A percentile compares a stretch with the other conserved stretches of the same genome.
Conservation (phyloP, 2,329 filamentous ascomycete species). For the Fusarium paranaense region DNA sequence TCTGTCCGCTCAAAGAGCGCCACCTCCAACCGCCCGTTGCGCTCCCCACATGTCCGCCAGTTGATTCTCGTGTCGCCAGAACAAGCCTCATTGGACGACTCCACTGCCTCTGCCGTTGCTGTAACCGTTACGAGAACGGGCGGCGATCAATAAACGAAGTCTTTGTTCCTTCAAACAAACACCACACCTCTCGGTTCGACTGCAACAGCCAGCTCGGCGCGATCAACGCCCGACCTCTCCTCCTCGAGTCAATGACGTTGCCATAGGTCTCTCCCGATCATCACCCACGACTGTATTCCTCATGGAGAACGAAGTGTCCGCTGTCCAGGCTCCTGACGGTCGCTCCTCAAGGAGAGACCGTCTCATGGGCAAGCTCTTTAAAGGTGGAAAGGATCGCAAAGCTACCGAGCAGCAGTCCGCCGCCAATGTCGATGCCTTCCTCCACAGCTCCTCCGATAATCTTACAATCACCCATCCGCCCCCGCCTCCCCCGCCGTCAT, state of each 20-base stretch:
- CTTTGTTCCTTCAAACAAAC: conserved; percentile 22
- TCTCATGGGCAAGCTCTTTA: conserved; percentile 73
- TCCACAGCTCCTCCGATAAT: conserved; percentile 67
- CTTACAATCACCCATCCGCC: conserved; percentile 65
- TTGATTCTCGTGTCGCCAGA: conserved; percentile 44
- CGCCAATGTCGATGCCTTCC: conserved; percentile 68
- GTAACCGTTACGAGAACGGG: conserved; percentile 34
- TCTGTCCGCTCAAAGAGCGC: conserved; percentile 37
- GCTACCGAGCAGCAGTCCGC: conserved; percentile 50
- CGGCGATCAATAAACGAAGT: conserved; percentile 25
- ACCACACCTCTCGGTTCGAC: conserved; percentile 18
- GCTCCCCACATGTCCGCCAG: conserved; percentile 45
- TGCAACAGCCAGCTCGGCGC: conserved; percentile 27
- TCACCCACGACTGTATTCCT: conserved; percentile 32
- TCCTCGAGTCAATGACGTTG: conserved; percentile 47
- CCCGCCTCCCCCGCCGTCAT: conserved; percentile 56
- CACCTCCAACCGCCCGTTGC: conserved; percentile 41
- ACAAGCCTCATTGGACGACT: conserved; percentile 46
- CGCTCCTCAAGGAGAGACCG: conserved; percentile 63
- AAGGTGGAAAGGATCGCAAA: conserved; percentile 57
- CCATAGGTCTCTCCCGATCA: conserved; percentile 29
- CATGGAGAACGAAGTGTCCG: conserved; percentile 61
- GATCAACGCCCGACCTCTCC: conserved; percentile 25
- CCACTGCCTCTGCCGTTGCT: conserved; percentile 41
- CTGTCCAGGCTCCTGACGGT: conserved; percentile 52